Conservation (phyloP, 1,139 yeast genomes). For the Meyerozyma sp. region DNA sequence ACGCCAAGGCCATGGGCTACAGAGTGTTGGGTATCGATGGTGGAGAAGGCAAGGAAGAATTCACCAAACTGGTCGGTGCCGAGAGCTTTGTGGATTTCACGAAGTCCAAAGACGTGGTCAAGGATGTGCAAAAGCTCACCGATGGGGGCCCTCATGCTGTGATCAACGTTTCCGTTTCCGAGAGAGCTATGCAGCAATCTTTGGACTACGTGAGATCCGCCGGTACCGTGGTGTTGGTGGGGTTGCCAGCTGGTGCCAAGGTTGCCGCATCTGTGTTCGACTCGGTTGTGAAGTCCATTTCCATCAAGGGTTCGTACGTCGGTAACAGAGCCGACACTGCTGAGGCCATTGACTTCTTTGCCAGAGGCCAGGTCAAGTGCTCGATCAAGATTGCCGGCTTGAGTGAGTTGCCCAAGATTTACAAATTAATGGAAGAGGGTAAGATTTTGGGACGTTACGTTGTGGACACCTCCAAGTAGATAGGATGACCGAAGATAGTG, state of each 20-base stretch:
- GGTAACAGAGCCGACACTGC: constrained; percentile 78
- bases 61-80: constrained; percentile 58
- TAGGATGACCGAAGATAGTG: background rate
- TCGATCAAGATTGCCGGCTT: constrained; percentile 66
- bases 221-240: constrained; percentile 78
- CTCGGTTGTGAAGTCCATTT: constrained; percentile 60
- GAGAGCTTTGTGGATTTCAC: constrained; percentile 66
- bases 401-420: constrained; percentile 54
- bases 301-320: constrained; percentile 70
- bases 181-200: constrained; percentile 64
- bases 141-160: constrained; percentile 64
- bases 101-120: constrained; percentile 27
- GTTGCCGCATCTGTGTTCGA: constrained; percentile 57
- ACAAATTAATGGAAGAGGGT: constrained; percentile 65
- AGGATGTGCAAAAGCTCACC: constrained; percentile 22
- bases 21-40: constrained; percentile 75
- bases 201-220: constrained; percentile 64
- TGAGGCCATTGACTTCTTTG: constrained; percentile 71
- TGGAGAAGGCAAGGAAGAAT: constrained; percentile 58
- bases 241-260: constrained; percentile 71
- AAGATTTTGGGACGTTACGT: constrained; percentile 71
- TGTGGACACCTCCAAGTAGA: constrained; percentile 41
- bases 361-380: constrained; percentile 62
- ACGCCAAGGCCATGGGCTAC: constrained; percentile 78
- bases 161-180: constrained; percentile 75